Evolutionary conservation across 2,329 filamentous ascomycete species (phyloP).

Genomic region (Colletotrichum australisinense): DNA sequence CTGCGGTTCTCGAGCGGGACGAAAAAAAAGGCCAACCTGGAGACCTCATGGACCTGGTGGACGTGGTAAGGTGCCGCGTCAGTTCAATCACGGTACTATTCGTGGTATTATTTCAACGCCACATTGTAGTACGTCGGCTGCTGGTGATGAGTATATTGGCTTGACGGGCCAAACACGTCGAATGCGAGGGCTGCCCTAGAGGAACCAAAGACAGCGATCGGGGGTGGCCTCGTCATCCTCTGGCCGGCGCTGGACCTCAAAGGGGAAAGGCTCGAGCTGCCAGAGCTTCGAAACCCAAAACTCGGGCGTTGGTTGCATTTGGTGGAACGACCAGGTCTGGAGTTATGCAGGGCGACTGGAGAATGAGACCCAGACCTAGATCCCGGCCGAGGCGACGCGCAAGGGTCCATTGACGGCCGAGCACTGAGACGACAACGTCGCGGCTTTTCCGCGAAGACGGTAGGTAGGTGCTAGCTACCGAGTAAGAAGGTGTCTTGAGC

Average conservation of each 20-base stretch:
- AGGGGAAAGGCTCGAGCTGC: constrained; percentile 31
- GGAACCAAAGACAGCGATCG: constrained; percentile 10
- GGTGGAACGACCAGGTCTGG: constrained; percentile 32
- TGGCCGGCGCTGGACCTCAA: constrained; percentile 19
- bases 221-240: constrained; percentile 33
- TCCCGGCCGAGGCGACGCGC: constrained; percentile 22
- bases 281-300: constrained; percentile 35
- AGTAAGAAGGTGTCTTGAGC: background rate
- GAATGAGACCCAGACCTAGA: constrained; percentile 13
- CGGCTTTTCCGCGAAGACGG: constrained; percentile 3
- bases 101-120: constrained; percentile 11
- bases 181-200: constrained; percentile 15
- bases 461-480: background rate
- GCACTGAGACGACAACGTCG: constrained; percentile 24
- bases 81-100: constrained; percentile 20
- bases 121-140: constrained; percentile 26
- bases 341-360: constrained; percentile 29
- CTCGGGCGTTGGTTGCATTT: constrained; percentile 32
- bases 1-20: constrained; percentile 26
- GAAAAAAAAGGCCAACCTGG: background rate
- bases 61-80: constrained; percentile 24
- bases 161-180: background rate
- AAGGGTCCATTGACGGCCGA: constrained; percentile 30
- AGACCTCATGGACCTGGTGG: background rate
- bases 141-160: constrained; percentile 22